Evolutionary conservation across 495 filamentous ascomycete species (phyloP), one percentile per base, ranked within the genome.

Genomic region (Mycothermus thermophilus): DNA sequence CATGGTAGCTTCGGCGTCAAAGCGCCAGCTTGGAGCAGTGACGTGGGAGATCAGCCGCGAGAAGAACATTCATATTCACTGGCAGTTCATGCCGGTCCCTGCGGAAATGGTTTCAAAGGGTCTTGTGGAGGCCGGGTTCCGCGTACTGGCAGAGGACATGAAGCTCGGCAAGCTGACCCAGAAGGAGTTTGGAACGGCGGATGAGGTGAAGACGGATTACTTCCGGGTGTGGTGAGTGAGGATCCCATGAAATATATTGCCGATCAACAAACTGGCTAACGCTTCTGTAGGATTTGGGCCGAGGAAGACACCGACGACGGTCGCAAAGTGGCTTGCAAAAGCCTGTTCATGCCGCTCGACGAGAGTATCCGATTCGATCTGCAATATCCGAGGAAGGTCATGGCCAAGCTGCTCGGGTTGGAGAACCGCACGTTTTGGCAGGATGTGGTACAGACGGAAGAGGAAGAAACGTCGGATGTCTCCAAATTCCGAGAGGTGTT

Each of bases 1-100:
- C 20, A 90, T 94, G 79, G 51, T 71, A 5, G 50, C 68, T 2
- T 46, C 55, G 70, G 32, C 58, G 51, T 68, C 61, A 7, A 58
- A 62, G 42, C 55, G 65, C 48, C 57, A 62, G 38, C 65, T 93
- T 3, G 87, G 86, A 18, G 70, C 80, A 7, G 82, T 96, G 3
- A 88, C 85, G 0, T 97, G 84, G 71, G 88, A 95, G 59, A 78
- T 97, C 43, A 83, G 74, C 47, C 74, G 85, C 12, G 62, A 59
- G 2, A 65, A 66, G 8, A 83, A 84, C 15, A 77, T 95, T 34
- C 90, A 97, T 51, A 66, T 72, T 0, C 90, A 94, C 49, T 95
- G 88, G 90, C 90, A 97, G 62, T 88, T 92, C 47, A 64, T 95
- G 20, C 88, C 90, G 2, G 67, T 93, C 1, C 69, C 79, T 0